Base-by-base conservation (phyloP, 768 basidiomycete species). In the Boletus reticulatus region DNA sequence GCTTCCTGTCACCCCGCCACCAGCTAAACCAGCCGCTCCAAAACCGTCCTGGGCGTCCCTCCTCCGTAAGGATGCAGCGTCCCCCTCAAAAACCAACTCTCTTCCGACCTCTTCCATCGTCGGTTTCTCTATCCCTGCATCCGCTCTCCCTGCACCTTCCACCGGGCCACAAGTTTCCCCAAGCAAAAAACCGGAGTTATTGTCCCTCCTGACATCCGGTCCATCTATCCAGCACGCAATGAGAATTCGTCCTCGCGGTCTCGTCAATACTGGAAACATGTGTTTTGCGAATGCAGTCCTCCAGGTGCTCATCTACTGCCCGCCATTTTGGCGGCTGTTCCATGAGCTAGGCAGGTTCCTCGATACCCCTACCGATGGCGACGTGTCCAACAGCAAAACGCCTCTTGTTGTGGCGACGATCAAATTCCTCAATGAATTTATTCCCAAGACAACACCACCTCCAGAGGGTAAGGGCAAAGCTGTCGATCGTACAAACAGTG, bases 231-330 rank as follows among this genome's bases (percentile, higher is more conserved):
- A 60, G 1, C 51, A 61, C 11, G 8, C 24, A 37, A 54, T 68
- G 36, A 72, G 69, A 46, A 81, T 91, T 34, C 76, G 78, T 8
- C 84, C 92, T 1, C 79, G 95, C 14, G 96, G 96, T 6, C 74
- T 99, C 47, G 79, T 98, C 62, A 99, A 99, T 72, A 88, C 84
- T 3, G 95, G 96, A 1, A 99, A 99, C 72, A 87, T 98, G 86
- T 99, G 96, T 70, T 99, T 98, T 67, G 94, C 94, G 29, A 99
- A 98, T 65, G 85, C 94, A 0, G 90, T 98, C 22, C 76, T 99
- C 31, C 96, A 98, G 74, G 84, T 89, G 2, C 78, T 99, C 29
- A 82, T 95, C 1, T 96, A 94, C 71, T 93, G 89, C 62, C 80
- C 82, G n/a, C 92, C 89, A 1, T 98, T 98, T 71, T 85, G 86